A percentile compares a stretch with the other conserved stretches of the same genome.
Conservation (phyloP, 1,139 yeast species). For the Diutina mesorugosa region DNA sequence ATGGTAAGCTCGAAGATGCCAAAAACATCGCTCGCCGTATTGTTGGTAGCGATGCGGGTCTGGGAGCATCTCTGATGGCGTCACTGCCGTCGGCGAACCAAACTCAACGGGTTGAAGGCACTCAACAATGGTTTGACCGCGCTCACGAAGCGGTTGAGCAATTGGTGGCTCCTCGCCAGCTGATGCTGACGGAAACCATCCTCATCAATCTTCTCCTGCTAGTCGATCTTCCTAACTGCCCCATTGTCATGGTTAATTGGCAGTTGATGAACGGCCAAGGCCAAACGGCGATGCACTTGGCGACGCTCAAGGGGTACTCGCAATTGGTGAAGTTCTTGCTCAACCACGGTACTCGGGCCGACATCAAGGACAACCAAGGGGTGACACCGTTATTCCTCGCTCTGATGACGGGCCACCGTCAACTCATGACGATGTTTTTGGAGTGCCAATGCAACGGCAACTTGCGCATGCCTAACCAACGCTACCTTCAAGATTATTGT, state of each 20-base stretch:
- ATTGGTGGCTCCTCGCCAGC: conserved; percentile 22
- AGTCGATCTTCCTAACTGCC: conserved; percentile 49
- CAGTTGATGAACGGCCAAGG: conserved; percentile 73
- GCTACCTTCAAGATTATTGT: conserved; percentile 40
- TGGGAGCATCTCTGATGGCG: conserved; percentile 3
- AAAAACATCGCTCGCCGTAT: conserved; percentile 79
- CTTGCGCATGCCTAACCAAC: conserved; percentile 42
- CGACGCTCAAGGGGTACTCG: conserved; percentile 61
- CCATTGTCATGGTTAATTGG: conserved; percentile 59
- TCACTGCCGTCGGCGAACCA: conserved; percentile 5
- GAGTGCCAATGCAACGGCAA: conserved; percentile 55
- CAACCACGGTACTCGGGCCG: conserved; percentile 70
- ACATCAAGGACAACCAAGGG: conserved; percentile 66
- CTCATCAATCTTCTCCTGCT: conserved; percentile 53
- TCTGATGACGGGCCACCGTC: conserved; percentile 58
- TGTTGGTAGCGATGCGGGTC: conserved; percentile 43
- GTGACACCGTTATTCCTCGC: conserved; percentile 83
- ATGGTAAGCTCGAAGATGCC: conserved; percentile 88
- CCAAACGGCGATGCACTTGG: conserved; percentile 77
- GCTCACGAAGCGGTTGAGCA: conserved; percentile 38
- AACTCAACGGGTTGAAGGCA: conserved; percentile 5
- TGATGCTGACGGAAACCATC: conserved; percentile 41
- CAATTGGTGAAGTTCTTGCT: conserved; percentile 51
- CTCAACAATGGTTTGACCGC: conserved; percentile 30
- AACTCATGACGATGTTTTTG: conserved; percentile 41